These are phyloP conservation scores for Thelonectria rubi DNA, from an alignment of 2,329 filamentous ascomycete genomes.

Conservation along the genomic window DNA sequence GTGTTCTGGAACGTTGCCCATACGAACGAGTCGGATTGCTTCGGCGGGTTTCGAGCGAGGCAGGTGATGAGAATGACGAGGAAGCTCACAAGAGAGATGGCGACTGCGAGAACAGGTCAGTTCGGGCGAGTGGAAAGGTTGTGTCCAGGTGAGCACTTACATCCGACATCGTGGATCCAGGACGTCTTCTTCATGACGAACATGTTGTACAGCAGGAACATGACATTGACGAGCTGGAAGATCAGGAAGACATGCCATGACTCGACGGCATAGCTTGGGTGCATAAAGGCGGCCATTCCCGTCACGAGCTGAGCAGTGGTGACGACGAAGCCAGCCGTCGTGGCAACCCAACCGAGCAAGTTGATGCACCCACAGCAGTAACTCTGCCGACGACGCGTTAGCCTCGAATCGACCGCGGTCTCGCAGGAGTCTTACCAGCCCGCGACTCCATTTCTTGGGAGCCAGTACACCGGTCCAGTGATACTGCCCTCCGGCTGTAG, in stretches of 20 bases:
- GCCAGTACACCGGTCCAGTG: constrained; percentile 48
- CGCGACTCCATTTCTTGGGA: constrained; percentile 34
- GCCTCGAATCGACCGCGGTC: neutral
- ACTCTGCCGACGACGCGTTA: constrained; percentile 5
- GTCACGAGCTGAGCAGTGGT: constrained; percentile 23
- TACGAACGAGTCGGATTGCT: constrained; percentile 33
- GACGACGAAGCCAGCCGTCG: constrained; percentile 18
- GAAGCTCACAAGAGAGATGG: constrained; percentile 23
- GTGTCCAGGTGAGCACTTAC: constrained; percentile 7
- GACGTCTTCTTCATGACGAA: constrained; percentile 23
- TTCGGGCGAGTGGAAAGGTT: neutral
- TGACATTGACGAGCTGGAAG: constrained; percentile 23
- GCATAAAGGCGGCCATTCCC: constrained; percentile 15
- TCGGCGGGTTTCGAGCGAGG: constrained; percentile 17
- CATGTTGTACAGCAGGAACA: constrained; percentile 22
- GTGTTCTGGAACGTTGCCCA: constrained; percentile 45
- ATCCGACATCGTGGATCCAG: constrained; percentile 26
- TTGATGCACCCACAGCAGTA: constrained; percentile 22
- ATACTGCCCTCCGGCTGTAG: constrained; percentile 46
- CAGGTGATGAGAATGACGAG: constrained; percentile 23
- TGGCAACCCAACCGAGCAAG: constrained; percentile 23
- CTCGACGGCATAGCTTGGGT: constrained; percentile 5
- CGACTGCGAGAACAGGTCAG: constrained; percentile 5
- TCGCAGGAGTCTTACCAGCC: constrained; percentile 19
- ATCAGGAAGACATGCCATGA: constrained; percentile 26